Evolutionary conservation across 768 basidiomycete genomes (phyloP).

Genomic region (Pleurotus citrinopileatus): DNA sequence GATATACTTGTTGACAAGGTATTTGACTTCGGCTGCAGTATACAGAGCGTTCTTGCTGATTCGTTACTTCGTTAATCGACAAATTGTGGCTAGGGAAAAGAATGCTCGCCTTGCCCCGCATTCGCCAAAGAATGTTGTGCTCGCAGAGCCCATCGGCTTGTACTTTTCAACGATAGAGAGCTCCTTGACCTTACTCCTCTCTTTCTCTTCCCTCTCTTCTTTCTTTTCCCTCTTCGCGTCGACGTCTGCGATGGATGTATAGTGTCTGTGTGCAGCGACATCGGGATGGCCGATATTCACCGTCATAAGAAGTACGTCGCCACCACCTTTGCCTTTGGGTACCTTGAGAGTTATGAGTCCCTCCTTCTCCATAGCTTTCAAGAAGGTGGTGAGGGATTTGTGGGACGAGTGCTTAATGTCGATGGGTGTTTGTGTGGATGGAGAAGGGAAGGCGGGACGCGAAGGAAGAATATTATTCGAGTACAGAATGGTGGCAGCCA

Average conservation of each 20-base stretch:
- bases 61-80: neutral
- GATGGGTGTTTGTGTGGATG: slow-evolving; percentile 38
- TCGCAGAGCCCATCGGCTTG: slow-evolving; percentile 56
- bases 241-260: slow-evolving; percentile 62
- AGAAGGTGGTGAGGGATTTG: slow-evolving; percentile 80
- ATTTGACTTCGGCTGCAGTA: slow-evolving; percentile 52
- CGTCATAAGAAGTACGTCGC: slow-evolving; percentile 48
- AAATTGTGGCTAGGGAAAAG: neutral
- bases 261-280: slow-evolving; percentile 47
- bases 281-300: slow-evolving; percentile 57
- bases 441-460: slow-evolving; percentile 65
- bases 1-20: slow-evolving; percentile 63
- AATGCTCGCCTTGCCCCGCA: slow-evolving; percentile 58
- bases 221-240: slow-evolving; percentile 63
- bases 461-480: slow-evolving; percentile 74
- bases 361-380: slow-evolving; percentile 76
- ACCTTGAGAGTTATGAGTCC: slow-evolving; percentile 72
- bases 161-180: slow-evolving; percentile 67
- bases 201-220: slow-evolving; percentile 51
- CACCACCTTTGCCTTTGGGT: slow-evolving; percentile 29
- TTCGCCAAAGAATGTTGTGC: slow-evolving; percentile 52
- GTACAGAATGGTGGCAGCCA: slow-evolving; percentile 75
- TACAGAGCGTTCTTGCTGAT: slow-evolving; percentile 53
- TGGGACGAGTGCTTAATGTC: slow-evolving; percentile 77
- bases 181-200: slow-evolving; percentile 41